Evolutionary conservation across 306 rosid genomes (phyloP), one percentile per base, ranked within the genome.

Genomic region (Acacia confusa): DNA sequence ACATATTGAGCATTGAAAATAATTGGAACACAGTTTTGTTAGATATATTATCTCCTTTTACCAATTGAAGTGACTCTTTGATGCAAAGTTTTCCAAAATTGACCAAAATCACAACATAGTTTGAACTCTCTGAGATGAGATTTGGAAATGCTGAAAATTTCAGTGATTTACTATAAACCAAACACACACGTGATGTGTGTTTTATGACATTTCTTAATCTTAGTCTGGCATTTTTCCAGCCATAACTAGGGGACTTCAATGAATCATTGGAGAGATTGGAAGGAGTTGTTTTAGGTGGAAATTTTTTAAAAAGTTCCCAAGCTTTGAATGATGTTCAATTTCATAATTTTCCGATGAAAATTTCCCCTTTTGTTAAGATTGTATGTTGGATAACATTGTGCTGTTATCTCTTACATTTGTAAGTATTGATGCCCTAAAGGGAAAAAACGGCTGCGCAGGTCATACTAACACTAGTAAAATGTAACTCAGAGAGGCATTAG

Each of bases 321-420:
- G 11, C 7, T 53, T 20, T 53, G 25, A 17, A 6, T 20, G 9
- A 7, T 6, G 60, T 53, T 19, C 3, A 7, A 53, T 53, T 53
- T 53, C 24, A 53, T 20, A 20, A 52, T 17, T 52, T 17, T 52
- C 9, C 2, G 6, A 2, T 0, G 24, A 6, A 52, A 83, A 2
- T 17, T 34, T 68, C 9, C 50, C 30, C 9, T 11, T 68, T 38
- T 36, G 40, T 40, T 24, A 40, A 38, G 73, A 68, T 68, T 68
- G 50, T 38, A n/a, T 82, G 72, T 90, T 86, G 75, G 10, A 81
- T 43, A 78, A 58, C 68, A 72, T 22, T n/a, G 28, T 69, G 15
- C 30, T n/a, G 3, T 20, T 2, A 20, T 22, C 9, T 66, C 30
- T 41, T n/a, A 41, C 32, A 22, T 4, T n/a, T 41, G 52, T 40